Conservation (phyloP, 495 filamentous ascomycete species). For the Amniculicola lignicola region DNA sequence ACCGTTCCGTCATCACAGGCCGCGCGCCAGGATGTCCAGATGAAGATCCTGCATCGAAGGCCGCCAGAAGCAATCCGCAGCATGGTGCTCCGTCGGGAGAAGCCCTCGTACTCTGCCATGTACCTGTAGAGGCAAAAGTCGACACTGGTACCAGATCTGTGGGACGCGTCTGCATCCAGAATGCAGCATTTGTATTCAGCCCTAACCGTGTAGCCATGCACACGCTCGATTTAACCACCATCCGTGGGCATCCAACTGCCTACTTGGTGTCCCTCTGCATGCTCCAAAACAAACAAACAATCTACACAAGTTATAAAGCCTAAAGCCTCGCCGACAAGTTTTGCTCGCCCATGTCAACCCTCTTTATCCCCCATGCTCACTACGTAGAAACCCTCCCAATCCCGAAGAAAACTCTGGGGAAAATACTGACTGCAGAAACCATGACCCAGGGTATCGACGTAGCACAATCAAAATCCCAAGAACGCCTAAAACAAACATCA, state of each 20-base stretch:
- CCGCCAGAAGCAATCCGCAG: background rate
- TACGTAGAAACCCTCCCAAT: too few species aligned
- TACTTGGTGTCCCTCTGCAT: constrained; percentile 9
- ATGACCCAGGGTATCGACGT: too few species aligned
- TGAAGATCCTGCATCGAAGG: constrained; percentile 3
- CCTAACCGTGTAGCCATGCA: constrained; percentile 12
- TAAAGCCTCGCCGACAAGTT: too few species aligned
- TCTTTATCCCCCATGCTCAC: background rate
- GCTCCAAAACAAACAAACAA: background rate
- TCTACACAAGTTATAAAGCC: constrained; percentile 3
- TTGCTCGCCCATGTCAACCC: background rate
- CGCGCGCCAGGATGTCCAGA: too few species aligned
- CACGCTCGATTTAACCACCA: constrained; percentile 10
- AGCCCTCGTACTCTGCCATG: background rate
- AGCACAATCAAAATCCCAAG: too few species aligned
- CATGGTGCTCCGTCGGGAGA: background rate
- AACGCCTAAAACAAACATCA: too few species aligned
- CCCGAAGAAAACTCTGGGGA: too few species aligned
- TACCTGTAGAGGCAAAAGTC: background rate
- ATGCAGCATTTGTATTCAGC: background rate
- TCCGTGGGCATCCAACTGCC: constrained; percentile 11
- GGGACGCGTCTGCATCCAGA: too few species aligned
- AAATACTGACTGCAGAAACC: too few species aligned
- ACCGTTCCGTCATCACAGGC: too few species aligned
- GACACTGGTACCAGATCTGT: constrained; percentile 16